A percentile compares a stretch with the other conserved stretches of the same genome.
Conservation (phyloP, 371 early-diverging fungal genomes). For the Funneliformis caledonium region DNA sequence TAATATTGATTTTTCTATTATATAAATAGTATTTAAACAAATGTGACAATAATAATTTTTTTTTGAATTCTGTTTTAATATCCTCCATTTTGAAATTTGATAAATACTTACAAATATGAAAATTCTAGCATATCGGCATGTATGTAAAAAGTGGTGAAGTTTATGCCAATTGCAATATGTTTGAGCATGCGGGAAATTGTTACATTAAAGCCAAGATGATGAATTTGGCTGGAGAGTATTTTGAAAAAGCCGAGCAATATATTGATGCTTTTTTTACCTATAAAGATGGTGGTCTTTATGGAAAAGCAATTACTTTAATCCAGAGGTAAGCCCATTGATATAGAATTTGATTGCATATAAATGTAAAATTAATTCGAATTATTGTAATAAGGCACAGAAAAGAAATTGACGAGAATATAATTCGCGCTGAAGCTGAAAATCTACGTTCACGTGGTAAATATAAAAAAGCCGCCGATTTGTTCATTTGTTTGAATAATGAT, state of each 20-base stretch:
- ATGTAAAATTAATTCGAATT: not conserved
- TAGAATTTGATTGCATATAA: not conserved
- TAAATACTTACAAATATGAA: not conserved
- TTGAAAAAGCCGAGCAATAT: conserved; percentile 13
- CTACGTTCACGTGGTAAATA: conserved; percentile 7
- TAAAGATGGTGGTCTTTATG: conserved; percentile 11
- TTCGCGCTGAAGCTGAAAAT: not conserved
- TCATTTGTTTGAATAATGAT: not conserved
- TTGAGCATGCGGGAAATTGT: conserved; percentile 4
- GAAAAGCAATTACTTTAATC: not conserved
- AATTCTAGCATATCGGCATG: not conserved
- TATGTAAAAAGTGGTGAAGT: conserved; percentile 1
- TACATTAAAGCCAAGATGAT: not conserved
- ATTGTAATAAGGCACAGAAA: not conserved
- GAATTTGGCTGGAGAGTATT: not conserved
- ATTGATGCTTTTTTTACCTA: not conserved
- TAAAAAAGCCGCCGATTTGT: conserved; percentile 26
- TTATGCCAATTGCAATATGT: not conserved
- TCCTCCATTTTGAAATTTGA: not conserved
- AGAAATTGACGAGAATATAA: not conserved
- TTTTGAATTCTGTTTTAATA: not conserved
- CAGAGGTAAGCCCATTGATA: conserved; percentile 9
- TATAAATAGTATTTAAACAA: too few species aligned
- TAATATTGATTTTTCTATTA: not conserved
- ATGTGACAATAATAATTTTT: too few species aligned